These are phyloP conservation scores for Cicer judaicum DNA, from an alignment of 306 rosid genomes.

Conservation along the genomic window DNA sequence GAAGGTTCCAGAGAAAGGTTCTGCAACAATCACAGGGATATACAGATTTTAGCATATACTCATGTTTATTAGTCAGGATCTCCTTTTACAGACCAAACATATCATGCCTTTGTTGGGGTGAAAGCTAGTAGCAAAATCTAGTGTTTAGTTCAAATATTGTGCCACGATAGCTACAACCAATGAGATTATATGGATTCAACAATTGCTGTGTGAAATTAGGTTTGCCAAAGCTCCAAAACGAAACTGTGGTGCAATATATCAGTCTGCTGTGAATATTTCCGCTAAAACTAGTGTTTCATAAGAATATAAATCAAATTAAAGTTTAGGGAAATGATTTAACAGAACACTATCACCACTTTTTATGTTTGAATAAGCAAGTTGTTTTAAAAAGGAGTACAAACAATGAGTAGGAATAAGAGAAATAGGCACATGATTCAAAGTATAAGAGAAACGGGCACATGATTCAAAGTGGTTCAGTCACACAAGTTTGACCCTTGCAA, in stretches of 20 bases:
- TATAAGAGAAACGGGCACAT: neutral
- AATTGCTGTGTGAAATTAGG: slow-evolving; percentile 13
- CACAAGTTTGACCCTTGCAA: neutral
- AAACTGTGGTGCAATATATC: slow-evolving; percentile 17
- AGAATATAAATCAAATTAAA: neutral
- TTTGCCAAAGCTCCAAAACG: neutral
- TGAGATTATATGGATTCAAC: slow-evolving; percentile 2
- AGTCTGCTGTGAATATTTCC: neutral
- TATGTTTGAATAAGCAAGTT: slow-evolving; percentile 14
- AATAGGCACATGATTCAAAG: slow-evolving; percentile 3
- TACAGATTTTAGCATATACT: neutral
- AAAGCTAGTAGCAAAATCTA: slow-evolving; percentile 33
- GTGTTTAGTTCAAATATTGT: slow-evolving; percentile 10
- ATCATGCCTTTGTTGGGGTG: slow-evolving; percentile 2
- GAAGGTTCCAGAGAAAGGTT: slow-evolving; percentile 32
- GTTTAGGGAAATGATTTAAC: neutral
- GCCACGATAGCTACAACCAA: neutral
- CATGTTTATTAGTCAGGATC: neutral
- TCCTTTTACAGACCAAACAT: neutral
- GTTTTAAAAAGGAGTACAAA: neutral
- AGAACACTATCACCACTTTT: neutral
- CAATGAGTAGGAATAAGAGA: neutral
- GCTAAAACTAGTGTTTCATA: slow-evolving; percentile 1
- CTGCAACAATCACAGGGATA: slow-evolving; percentile 9
- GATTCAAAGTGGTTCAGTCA: slow-evolving; percentile 16